These are phyloP conservation scores for Cercospora zeina DNA, from an alignment of 2,329 filamentous ascomycete genomes.

Conservation along the genomic window DNA sequence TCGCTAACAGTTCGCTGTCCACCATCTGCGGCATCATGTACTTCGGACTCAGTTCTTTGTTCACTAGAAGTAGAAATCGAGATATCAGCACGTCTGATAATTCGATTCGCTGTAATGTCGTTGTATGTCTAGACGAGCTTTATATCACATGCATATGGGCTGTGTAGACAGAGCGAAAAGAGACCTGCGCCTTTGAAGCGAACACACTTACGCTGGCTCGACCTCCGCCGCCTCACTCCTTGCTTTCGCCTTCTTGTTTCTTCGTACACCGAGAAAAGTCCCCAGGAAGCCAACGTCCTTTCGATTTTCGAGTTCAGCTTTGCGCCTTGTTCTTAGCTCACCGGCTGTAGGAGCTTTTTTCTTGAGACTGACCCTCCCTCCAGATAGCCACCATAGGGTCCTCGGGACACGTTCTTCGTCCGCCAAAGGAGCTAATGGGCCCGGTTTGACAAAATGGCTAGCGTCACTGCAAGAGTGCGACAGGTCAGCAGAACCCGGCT, in stretches of 20 bases:
- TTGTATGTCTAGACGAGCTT: not conserved
- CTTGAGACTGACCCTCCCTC: constrained; percentile 13
- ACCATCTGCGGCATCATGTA: not conserved
- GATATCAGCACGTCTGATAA: not conserved
- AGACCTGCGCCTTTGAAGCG: too few species aligned
- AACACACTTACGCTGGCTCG: not conserved
- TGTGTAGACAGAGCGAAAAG: not conserved
- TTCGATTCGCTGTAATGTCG: too few species aligned
- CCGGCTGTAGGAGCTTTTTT: constrained; percentile 18
- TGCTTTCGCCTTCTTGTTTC: not conserved
- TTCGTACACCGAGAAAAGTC: constrained; percentile 10
- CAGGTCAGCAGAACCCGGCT: too few species aligned
- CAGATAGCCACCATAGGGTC: constrained; percentile 20
- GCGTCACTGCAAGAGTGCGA: not conserved
- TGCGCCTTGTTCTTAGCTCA: constrained; percentile 13
- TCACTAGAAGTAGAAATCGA: not conserved
- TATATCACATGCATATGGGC: not conserved
- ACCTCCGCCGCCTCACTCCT: not conserved
- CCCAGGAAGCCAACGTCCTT: constrained; percentile 15
- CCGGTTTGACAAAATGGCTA: not conserved
- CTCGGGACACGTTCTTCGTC: constrained; percentile 20
- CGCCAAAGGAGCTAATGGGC: not conserved
- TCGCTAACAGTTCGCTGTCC: not conserved
- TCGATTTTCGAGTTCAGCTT: constrained; percentile 15
- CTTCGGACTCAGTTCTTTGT: not conserved